These are phyloP conservation scores for Russula abietina DNA, from an alignment of 768 basidiomycete species.

Conservation along the genomic window DNA sequence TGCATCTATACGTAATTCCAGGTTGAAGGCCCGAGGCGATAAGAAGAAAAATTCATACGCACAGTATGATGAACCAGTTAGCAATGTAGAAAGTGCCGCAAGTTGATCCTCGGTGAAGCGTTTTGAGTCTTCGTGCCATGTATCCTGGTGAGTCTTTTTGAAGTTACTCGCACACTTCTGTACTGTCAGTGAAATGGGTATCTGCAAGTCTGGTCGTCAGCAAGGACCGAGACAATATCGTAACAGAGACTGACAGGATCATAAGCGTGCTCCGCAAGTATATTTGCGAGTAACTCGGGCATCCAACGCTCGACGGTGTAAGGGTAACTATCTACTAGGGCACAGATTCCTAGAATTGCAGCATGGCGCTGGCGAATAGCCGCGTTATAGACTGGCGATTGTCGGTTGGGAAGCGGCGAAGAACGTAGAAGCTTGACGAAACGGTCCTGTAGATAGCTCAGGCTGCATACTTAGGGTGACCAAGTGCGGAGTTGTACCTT, in stretches of 20 bases:
- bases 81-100: conserved; percentile 70
- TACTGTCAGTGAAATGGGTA: conserved; percentile 81
- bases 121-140: conserved; percentile 85
- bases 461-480: conserved; percentile 28
- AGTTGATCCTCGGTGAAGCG: conserved; percentile 84
- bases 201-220: conserved; percentile 35
- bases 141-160: conserved; percentile 80
- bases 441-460: conserved; percentile 48
- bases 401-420: conserved; percentile 58
- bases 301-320: conserved; percentile 96
- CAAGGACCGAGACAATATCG: background rate
- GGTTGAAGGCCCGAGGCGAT: background rate
- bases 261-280: conserved; percentile 77
- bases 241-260: conserved; percentile 51
- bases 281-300: conserved; percentile 73
- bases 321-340: conserved; percentile 89
- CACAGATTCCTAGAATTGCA: conserved; percentile 90
- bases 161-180: conserved; percentile 74
- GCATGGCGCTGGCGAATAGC: conserved; percentile 79
- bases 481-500: conserved; percentile 42
- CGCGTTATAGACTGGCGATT: conserved; percentile 59
- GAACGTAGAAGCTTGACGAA: conserved; percentile 70
- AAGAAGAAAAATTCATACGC: conserved; percentile 27
- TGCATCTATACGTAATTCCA: conserved; percentile 23
- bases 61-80: conserved; percentile 85